These are phyloP conservation scores for Aspergillus heteromorphus DNA, from an alignment of 495 filamentous ascomycete species.

Conservation along the genomic window DNA sequence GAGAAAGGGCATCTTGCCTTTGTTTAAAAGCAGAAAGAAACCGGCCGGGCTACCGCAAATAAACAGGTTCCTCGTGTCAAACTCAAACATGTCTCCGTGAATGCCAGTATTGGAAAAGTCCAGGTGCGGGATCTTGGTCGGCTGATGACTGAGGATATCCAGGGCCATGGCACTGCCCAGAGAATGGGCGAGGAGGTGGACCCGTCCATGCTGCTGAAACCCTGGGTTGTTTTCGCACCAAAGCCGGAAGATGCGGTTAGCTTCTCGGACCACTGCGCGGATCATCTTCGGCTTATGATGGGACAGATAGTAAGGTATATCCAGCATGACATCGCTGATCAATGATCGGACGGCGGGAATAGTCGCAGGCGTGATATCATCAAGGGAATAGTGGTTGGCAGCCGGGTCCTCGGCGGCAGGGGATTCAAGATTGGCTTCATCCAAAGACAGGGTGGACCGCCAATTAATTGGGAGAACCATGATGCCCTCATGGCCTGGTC, in stretches of 20 bases:
- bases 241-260: slow-evolving; percentile 85
- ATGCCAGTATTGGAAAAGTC: slow-evolving; percentile 44
- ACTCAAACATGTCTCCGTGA: slow-evolving; percentile 70
- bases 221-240: slow-evolving; percentile 91
- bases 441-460: slow-evolving; percentile 79
- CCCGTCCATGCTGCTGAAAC: slow-evolving; percentile 73
- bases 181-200: slow-evolving; percentile 91
- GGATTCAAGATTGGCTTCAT: slow-evolving; percentile 57
- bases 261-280: slow-evolving; percentile 79
- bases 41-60: slow-evolving; percentile 87
- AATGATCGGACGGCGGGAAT: slow-evolving; percentile 84
- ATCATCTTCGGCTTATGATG: slow-evolving; percentile 96
- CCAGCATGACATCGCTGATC: slow-evolving; percentile 94
- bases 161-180: slow-evolving; percentile 90
- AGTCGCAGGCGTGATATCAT: slow-evolving; percentile 88
- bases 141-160: slow-evolving; percentile 85
- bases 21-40: slow-evolving; percentile 88
- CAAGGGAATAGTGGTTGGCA: slow-evolving; percentile 65
- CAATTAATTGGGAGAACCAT: slow-evolving; percentile 85
- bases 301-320: slow-evolving; percentile 95
- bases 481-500: slow-evolving; percentile 62
- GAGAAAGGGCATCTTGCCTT: slow-evolving; percentile 34
- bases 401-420: slow-evolving; percentile 41
- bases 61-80: slow-evolving; percentile 85
- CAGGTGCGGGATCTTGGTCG: slow-evolving; percentile 57